Evolutionary conservation across 2,329 filamentous ascomycete species (phyloP).

Genomic region (Blastomyces gilchristii): DNA sequence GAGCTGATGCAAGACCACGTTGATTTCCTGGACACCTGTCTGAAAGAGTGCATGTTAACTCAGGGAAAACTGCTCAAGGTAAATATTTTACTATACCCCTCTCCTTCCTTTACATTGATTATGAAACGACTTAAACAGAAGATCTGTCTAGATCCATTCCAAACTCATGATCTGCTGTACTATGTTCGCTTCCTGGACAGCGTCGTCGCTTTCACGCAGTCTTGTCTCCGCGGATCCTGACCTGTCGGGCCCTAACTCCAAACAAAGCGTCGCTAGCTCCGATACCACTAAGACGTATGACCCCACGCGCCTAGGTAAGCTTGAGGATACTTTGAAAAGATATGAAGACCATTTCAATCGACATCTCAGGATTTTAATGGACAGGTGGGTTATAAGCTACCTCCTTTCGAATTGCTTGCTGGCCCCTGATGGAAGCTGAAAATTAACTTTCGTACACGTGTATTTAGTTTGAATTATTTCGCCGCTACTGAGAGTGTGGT

Average conservation of each 20-base stretch:
- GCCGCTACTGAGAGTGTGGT: conserved; percentile 96
- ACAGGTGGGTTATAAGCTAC: conserved; percentile 44
- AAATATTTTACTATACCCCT: conserved; percentile 23
- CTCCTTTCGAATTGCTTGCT: not conserved
- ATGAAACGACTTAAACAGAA: conserved; percentile 10
- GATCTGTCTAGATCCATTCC: conserved; percentile 65
- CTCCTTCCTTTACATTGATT: not conserved
- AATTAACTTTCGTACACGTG: conserved; percentile 1
- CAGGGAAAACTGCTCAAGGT: conserved; percentile 90
- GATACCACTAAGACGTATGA: conserved; percentile 38
- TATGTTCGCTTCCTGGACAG: conserved; percentile 81
- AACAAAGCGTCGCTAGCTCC: conserved; percentile 16
- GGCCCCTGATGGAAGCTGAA: conserved; percentile 5
- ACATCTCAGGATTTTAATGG: conserved; percentile 85
- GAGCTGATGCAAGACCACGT: conserved; percentile 99
- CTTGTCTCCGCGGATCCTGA: conserved; percentile 77
- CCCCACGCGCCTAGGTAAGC: conserved; percentile 55
- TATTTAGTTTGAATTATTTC: conserved; percentile 66
- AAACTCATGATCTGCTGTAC: conserved; percentile 95
- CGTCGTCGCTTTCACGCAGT: conserved; percentile 69
- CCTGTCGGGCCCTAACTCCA: conserved; percentile 37
- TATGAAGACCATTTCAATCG: conserved; percentile 90
- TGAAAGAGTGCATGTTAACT: conserved; percentile 98
- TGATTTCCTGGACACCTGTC: conserved; percentile 91
- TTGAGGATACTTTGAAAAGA: conserved; percentile 78